phyloP scores from a whole-genome alignment of 2,329 filamentous ascomycete genomes.

The Rachicladosporium sp. region DNA sequence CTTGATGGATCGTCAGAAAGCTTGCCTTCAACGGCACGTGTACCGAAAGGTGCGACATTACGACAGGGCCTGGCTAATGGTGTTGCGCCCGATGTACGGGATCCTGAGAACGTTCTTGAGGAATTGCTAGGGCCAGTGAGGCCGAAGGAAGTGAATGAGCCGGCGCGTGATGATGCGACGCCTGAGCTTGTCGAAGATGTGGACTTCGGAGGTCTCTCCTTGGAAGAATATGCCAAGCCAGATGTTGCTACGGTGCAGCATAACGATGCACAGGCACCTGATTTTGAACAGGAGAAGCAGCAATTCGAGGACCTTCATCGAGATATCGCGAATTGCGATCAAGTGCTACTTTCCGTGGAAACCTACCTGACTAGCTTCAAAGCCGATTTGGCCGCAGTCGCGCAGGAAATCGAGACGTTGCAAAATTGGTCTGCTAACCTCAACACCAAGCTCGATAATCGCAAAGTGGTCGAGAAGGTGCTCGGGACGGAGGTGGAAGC shows the following conservation, averaged over 20 bases:
- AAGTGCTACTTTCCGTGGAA: slow-evolving; percentile 86
- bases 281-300: slow-evolving; percentile 61
- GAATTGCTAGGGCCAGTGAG: slow-evolving; percentile 38
- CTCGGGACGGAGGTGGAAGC: slow-evolving; percentile 85
- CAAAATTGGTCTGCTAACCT: slow-evolving; percentile 75
- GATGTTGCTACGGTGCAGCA: slow-evolving; percentile 5
- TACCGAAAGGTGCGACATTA: slow-evolving; percentile 55
- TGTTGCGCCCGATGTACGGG: slow-evolving; percentile 44
- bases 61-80: slow-evolving; percentile 43
- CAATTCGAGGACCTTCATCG: slow-evolving; percentile 84
- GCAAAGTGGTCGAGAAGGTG: slow-evolving; percentile 77
- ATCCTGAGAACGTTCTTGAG: slow-evolving; percentile 61
- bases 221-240: slow-evolving; percentile 54
- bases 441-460: slow-evolving; percentile 75
- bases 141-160: not conserved
- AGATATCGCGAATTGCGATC: slow-evolving; percentile 81
- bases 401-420: slow-evolving; percentile 85
- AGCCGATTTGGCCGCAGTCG: slow-evolving; percentile 81
- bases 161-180: slow-evolving; percentile 25
- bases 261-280: slow-evolving; percentile 27
- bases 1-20: slow-evolving; percentile 67
- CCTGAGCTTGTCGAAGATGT: slow-evolving; percentile 48
- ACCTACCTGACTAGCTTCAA: slow-evolving; percentile 86
- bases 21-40: slow-evolving; percentile 52
- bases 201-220: slow-evolving; percentile 65